Evolutionary conservation across 2,329 filamentous ascomycete genomes (phyloP).

Genomic region (Botrytis porri): DNA sequence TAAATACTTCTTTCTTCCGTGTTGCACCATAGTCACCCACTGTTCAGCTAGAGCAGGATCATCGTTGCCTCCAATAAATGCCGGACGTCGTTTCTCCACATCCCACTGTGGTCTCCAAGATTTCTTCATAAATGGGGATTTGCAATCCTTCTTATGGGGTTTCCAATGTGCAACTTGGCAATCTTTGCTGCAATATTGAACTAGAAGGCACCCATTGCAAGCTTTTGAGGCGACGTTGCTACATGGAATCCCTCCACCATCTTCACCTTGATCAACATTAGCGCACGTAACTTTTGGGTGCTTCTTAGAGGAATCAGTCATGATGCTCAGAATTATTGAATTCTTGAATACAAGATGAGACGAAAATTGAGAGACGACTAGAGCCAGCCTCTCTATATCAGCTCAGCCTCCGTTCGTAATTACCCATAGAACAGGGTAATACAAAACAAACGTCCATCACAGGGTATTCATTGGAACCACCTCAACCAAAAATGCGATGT

Average conservation of each 20-base stretch:
- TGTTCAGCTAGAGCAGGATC: neutral
- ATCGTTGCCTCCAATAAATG: conserved; percentile 28
- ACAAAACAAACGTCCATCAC: neutral
- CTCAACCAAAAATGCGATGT: neutral
- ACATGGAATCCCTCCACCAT: neutral
- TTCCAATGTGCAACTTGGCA: conserved; percentile 13
- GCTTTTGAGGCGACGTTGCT: neutral
- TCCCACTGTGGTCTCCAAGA: conserved; percentile 12
- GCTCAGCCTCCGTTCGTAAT: neutral
- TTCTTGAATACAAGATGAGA: neutral
- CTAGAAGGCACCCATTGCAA: conserved; percentile 15
- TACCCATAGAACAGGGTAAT: neutral
- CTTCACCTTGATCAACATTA: neutral
- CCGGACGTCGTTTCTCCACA: neutral
- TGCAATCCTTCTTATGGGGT: conserved; percentile 12
- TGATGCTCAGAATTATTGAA: neutral
- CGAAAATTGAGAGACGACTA: neutral
- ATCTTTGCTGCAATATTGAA: conserved; percentile 39
- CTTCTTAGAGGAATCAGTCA: neutral
- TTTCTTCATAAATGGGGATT: conserved; percentile 8
- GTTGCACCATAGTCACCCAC: neutral
- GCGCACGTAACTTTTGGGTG: neutral
- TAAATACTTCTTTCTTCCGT: conserved; percentile 12
- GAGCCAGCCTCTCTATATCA: no score
- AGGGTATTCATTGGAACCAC: conserved; percentile 13